These are phyloP conservation scores for Aspergillus aculeatinus DNA, from an alignment of 2,329 filamentous ascomycete genomes.

Conservation along the genomic window DNA sequence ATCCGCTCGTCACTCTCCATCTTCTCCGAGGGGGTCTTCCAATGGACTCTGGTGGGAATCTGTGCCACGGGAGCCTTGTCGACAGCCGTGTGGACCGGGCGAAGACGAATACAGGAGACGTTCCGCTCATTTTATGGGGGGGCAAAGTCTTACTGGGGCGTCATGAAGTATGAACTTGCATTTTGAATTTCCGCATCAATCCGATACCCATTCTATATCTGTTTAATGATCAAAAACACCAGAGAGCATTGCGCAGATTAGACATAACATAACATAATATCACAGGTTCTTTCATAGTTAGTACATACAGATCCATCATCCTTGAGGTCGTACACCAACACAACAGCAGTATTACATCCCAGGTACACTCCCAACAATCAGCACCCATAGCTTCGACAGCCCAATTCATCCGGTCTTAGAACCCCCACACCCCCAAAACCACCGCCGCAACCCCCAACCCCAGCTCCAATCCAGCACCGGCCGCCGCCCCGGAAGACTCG, in stretches of 20 bases:
- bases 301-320: not conserved
- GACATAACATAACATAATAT: not conserved
- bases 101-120: not conserved
- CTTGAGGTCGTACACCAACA: no score
- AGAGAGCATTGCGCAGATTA: no score
- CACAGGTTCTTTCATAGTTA: not conserved
- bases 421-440: not conserved
- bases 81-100: constrained; percentile 7
- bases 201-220: not conserved
- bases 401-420: not conserved
- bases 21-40: not conserved
- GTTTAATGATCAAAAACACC: not conserved
- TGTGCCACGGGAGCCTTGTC: constrained; percentile 9
- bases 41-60: constrained; percentile 9
- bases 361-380: not conserved
- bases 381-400: not conserved
- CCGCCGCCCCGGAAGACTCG: constrained; percentile 4
- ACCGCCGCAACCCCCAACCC: constrained; percentile 8
- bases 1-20: not conserved
- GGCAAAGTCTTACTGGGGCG: not conserved
- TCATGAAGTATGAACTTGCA: not conserved
- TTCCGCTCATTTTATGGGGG: not conserved
- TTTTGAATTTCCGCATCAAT: not conserved
- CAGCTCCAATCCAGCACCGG: not conserved
- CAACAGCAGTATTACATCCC: not conserved